A percentile compares a stretch with the other conserved stretches of the same genome.
phyloP scores from a whole-genome alignment of 768 basidiomycete genomes.

The Gymnopilus dilepis region DNA sequence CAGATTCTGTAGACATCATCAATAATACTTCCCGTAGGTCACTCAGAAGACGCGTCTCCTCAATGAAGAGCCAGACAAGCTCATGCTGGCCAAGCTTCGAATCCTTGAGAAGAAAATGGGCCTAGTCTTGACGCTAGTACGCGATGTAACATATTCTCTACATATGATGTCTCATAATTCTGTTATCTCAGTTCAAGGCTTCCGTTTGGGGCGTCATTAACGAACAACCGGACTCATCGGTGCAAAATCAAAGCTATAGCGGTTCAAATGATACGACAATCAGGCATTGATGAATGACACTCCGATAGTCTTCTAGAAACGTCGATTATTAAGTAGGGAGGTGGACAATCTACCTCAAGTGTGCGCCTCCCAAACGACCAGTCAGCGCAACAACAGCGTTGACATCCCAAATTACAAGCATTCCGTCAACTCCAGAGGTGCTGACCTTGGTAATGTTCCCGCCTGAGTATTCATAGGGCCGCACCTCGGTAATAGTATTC shows the following conservation, averaged over 20 bases:
- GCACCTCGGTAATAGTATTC: slow-evolving; percentile 95
- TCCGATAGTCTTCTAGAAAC: neutral
- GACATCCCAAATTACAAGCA: slow-evolving; percentile 90
- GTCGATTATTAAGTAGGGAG: neutral
- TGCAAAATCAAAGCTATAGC: slow-evolving; percentile 26
- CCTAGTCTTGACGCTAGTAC: slow-evolving; percentile 88
- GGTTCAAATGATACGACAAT: slow-evolving; percentile 33
- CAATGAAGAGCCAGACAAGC: slow-evolving; percentile 77
- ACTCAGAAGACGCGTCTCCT: slow-evolving; percentile 70
- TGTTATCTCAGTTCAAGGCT: slow-evolving; percentile 89
- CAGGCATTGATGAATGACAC: slow-evolving; percentile 18
- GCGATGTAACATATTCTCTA: no score
- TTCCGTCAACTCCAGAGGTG: slow-evolving; percentile 93
- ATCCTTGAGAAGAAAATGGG: slow-evolving; percentile 94
- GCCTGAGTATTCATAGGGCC: slow-evolving; percentile 68
- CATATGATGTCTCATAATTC: no score
- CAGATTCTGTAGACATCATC: neutral
- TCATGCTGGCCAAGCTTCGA: slow-evolving; percentile 75
- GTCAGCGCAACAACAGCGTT: slow-evolving; percentile 58
- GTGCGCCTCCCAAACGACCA: slow-evolving; percentile 55
- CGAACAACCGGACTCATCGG: slow-evolving; percentile 57
- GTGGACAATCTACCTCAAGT: slow-evolving; percentile 36
- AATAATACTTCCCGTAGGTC: slow-evolving; percentile 47
- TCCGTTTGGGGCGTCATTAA: slow-evolving; percentile 96
- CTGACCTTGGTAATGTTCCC: slow-evolving; percentile 77